Evolutionary conservation across 164 flowering plant genomes (phyloP).

Genomic region (Litsea cubeba): DNA sequence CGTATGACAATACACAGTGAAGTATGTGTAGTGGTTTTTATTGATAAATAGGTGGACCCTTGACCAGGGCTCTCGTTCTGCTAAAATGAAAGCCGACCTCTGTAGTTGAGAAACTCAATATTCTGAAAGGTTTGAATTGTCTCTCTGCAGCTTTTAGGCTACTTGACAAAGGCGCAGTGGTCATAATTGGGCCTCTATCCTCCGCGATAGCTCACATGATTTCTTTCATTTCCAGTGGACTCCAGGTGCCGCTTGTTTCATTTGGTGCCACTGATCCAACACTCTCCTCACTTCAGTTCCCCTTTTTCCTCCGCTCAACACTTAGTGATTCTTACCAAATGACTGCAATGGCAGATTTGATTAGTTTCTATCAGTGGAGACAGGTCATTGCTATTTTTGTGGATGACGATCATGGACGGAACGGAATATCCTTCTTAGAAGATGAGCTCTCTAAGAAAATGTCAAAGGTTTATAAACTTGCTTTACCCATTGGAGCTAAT

Average conservation of each 20-base stretch:
- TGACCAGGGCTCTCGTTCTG: no score
- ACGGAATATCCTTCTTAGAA: conserved; percentile 54
- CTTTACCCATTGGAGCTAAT: conserved; percentile 31
- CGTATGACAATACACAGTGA: no score
- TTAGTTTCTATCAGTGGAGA: conserved; percentile 54
- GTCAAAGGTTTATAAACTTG: conserved; percentile 37
- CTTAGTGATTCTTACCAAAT: conserved; percentile 65
- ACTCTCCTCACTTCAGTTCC: conserved; percentile 72
- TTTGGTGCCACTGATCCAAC: conserved; percentile 83
- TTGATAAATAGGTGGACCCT: no score
- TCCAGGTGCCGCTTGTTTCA: conserved; percentile 74
- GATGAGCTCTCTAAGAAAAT: conserved; percentile 44
- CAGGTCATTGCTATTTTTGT: conserved; percentile 54
- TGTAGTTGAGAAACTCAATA: not conserved
- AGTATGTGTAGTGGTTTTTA: no score
- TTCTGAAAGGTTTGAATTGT: not conserved
- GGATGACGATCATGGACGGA: conserved; percentile 76
- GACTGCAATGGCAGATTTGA: conserved; percentile 68
- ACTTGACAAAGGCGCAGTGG: conserved; percentile 52
- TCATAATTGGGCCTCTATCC: conserved; percentile 82
- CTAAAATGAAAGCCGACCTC: not conserved
- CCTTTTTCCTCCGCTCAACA: conserved; percentile 58
- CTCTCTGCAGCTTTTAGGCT: conserved; percentile 59
- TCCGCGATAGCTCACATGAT: conserved; percentile 72
- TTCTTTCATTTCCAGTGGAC: conserved; percentile 54